Conservation (phyloP, 192 early-diverging fungal species). For the Coemansia sp. region DNA sequence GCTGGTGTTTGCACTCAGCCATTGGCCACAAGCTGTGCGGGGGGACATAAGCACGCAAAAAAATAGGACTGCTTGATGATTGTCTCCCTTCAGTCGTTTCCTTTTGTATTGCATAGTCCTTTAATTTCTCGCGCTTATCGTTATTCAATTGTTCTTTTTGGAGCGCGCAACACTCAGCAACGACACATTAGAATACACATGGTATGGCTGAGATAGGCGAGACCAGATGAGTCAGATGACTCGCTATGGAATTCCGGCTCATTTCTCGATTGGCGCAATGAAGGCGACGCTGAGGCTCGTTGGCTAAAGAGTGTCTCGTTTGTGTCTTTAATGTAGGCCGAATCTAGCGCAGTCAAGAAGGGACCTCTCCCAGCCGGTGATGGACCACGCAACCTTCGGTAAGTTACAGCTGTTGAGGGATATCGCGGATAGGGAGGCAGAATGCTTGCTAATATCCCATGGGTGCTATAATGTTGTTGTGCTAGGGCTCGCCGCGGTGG, state of each 20-base stretch:
- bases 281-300: background rate
- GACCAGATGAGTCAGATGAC: background rate
- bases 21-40: conserved; percentile 27
- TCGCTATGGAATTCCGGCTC: background rate
- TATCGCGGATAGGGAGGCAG: background rate
- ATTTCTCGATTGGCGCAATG: background rate
- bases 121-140: conserved; percentile 5
- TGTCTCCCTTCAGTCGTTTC: conserved; percentile 1
- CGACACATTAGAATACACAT: conserved; percentile 2
- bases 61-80: background rate
- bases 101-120: conserved; percentile 6
- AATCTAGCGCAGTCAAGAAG: conserved; percentile 47
- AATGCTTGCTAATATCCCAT: background rate
- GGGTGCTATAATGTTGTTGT: background rate
- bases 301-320: background rate
- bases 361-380: conserved; percentile 38
- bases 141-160: background rate
- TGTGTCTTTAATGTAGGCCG: conserved; percentile 27
- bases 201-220: background rate
- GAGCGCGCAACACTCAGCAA: background rate
- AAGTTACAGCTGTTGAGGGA: conserved; percentile 10
- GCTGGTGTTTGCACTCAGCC: conserved; percentile 31
- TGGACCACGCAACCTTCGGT: conserved; percentile 46
- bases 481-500: conserved; percentile 50
- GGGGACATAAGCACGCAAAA: background rate